A percentile compares a stretch with the other conserved stretches of the same genome.
These are phyloP conservation scores for Eimeria praecox DNA, from an alignment of 169 alveolate genomes.

Conservation along the genomic window DNA sequence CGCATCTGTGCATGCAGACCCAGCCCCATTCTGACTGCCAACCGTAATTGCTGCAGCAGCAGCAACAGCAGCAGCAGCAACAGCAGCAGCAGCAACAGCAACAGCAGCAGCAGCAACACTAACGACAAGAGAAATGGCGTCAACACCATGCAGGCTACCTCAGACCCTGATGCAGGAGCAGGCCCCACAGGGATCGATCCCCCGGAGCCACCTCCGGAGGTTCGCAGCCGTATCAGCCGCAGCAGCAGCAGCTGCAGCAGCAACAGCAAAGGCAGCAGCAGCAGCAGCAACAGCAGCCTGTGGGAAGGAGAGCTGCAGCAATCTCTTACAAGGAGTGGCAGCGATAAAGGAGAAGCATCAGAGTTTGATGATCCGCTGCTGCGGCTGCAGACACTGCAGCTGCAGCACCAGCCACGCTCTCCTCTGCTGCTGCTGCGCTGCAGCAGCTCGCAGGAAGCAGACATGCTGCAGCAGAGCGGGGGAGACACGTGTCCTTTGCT, in stretches of 20 bases:
- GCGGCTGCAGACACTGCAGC: slow-evolving; percentile 43
- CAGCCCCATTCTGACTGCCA: neutral
- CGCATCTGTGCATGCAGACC: slow-evolving; percentile 66
- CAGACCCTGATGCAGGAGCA: neutral
- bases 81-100: slow-evolving; percentile 59
- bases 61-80: slow-evolving; percentile 46
- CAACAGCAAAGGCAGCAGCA: slow-evolving; percentile 1
- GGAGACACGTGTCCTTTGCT: slow-evolving; percentile 45
- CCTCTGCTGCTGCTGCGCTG: slow-evolving; percentile 71
- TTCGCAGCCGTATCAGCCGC: slow-evolving; percentile 13
- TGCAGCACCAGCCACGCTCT: slow-evolving; percentile 64
- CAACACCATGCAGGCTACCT: neutral
- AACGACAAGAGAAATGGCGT: slow-evolving; percentile 11
- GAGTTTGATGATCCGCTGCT: slow-evolving; percentile 53
- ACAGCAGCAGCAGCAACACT: slow-evolving; percentile 38
- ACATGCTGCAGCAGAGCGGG: slow-evolving; percentile 54
- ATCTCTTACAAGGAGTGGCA: neutral
- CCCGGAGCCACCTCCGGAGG: neutral
- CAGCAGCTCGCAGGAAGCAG: slow-evolving; percentile 51
- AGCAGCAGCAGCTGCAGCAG: slow-evolving; percentile 54
- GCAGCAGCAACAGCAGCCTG: slow-evolving; percentile 40
- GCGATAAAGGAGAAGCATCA: neutral
- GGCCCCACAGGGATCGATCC: neutral
- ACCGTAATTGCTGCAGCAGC: slow-evolving; percentile 55
- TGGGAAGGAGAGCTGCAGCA: slow-evolving; percentile 49